Evolutionary conservation across 1,139 yeast genomes (phyloP), one percentile per base, ranked within the genome.

Genomic region (Yamadazyma aaseri): DNA sequence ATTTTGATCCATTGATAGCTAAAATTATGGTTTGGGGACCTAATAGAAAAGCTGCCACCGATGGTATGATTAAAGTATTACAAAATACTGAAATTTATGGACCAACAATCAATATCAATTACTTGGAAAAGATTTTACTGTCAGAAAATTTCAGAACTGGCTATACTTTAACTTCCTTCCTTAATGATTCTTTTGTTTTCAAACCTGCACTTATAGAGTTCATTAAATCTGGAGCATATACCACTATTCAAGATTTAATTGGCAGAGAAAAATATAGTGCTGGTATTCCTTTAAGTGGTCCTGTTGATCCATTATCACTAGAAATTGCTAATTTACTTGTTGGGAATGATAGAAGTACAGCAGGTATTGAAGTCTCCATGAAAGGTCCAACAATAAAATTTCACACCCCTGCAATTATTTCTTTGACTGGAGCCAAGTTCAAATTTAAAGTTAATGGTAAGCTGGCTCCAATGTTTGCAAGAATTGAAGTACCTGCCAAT

Each of bases 1-100:
- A 62, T 36, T 62, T 60, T 47, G 68, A 62, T 40, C 67, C 68
- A 2, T 49, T 62, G 18, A 41, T 62, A 14, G 68, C 65, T 9
- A 63, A 62, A 36, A 51, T 60, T 12, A 60, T 62, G 60, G 62
- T 57, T 18, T 58, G 64, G 63, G 63, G 60, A 5, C 50, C 53
- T 4, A 37, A 35, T 20, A 55, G 68, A 40, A 45, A 46, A 3
- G 33, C 44, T 3, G 49, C 59, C 8, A 46, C 40, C 9, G 26
- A 38, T 11, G 58, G 55, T 12, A 53, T 62, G 50, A 40, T 60
- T 21, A 38, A 50, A 6, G 56, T 49, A 2, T 46, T 61, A 15
- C 27, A 44, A 22, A 39, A 48, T 11, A 42, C 54, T 2, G 44
- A 49, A 22, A 47, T 62, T 7, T 50, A 53, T 29, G 67, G 67